Base-by-base conservation (phyloP, 768 basidiomycete species). In the Tricholoma bakamatsutake region DNA sequence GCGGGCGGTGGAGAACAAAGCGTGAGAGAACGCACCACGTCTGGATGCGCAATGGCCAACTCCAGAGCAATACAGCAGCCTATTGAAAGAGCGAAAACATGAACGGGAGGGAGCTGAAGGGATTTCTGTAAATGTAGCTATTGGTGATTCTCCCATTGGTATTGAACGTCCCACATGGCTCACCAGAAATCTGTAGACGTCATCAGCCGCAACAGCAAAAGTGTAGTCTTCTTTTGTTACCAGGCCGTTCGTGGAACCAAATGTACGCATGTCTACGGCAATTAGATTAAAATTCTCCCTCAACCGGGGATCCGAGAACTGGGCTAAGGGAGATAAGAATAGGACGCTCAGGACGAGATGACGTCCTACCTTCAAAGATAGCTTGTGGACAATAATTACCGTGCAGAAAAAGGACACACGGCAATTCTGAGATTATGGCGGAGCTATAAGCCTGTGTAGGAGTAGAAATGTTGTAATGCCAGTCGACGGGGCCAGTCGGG, bases 371-470 rank as follows among this genome's bases (percentile, higher is more conserved):
- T 58, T 73, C 66, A 55, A 73, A 76, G 9, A 69, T 58, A 43
- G 72, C 69, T 31, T 66, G 62, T 2, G 65, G 63, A 7, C 66
- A 53, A 59, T 70, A 75, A 15, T 66, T 65, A 5, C 73, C 66
- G 57, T 77, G 75, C n/a, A 76, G 57, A 54, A 74, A 72, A 21
- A 77, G 50, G 17, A 76, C 63, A 17, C 68, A 71, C 7, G 74
- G 75, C 24, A 76, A 46, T 27, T 59, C 64, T n/a, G 67, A 61
- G 50, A 66, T 64, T 27, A 77, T 71, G 9, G 62, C 47, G 21
- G 63, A 58, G 15, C 70, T 68, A 12, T 58, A 61, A 11, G 63
- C 52, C 15, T 56, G 63, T 10, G 62, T 67, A 10, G 75, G 74
- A 3, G 74, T 77, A 2, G 72, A 65, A 30, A 77, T 74, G 15